These are phyloP conservation scores for Linderniella brevidens DNA, from an alignment of 257 asterid genomes.

Conservation along the genomic window DNA sequence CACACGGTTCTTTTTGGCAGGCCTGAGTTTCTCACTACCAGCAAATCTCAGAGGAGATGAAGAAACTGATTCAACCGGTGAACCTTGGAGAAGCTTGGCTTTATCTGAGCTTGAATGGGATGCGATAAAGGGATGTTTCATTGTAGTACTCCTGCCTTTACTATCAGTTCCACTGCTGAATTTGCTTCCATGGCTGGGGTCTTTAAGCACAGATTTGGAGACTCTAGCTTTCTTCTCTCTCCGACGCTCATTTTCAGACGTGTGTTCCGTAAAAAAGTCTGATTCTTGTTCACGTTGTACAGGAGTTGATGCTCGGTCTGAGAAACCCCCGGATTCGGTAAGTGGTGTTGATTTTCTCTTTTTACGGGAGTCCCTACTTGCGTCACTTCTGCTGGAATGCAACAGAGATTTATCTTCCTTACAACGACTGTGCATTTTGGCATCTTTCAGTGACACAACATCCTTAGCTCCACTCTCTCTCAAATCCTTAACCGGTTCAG, in stretches of 20 bases:
- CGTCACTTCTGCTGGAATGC: slow-evolving; percentile 24
- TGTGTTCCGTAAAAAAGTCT: slow-evolving; percentile 25
- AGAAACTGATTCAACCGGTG: slow-evolving; percentile 94
- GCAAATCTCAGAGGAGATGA: slow-evolving; percentile 70
- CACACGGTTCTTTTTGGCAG: slow-evolving; percentile 22
- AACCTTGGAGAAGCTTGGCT: slow-evolving; percentile 96
- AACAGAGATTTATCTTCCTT: slow-evolving; percentile 31
- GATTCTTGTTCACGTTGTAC: slow-evolving; percentile 23
- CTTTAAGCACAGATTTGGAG: slow-evolving; percentile 52
- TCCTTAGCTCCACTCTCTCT: slow-evolving; percentile 23
- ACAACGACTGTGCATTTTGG: slow-evolving; percentile 22
- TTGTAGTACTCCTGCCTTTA: slow-evolving; percentile 28
- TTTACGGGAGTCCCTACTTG: slow-evolving; percentile 22
- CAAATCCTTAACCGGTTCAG: slow-evolving; percentile 31
- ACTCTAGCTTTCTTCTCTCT: slow-evolving; percentile 67
- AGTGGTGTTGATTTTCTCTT: slow-evolving; percentile 46
- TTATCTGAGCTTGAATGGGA: slow-evolving; percentile 61
- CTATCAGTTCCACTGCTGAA: slow-evolving; percentile 20
- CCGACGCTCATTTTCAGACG: slow-evolving; percentile 30
- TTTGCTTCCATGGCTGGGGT: slow-evolving; percentile 26
- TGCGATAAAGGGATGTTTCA: slow-evolving; percentile 30
- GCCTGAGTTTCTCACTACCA: slow-evolving; percentile 26
- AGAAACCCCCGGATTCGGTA: slow-evolving; percentile 17
- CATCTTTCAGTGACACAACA: slow-evolving; percentile 14
- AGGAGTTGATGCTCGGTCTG: slow-evolving; percentile 16